Evolutionary conservation across 192 early-diverging fungal genomes (phyloP).

Genomic region (Mortierella hygrophila): DNA sequence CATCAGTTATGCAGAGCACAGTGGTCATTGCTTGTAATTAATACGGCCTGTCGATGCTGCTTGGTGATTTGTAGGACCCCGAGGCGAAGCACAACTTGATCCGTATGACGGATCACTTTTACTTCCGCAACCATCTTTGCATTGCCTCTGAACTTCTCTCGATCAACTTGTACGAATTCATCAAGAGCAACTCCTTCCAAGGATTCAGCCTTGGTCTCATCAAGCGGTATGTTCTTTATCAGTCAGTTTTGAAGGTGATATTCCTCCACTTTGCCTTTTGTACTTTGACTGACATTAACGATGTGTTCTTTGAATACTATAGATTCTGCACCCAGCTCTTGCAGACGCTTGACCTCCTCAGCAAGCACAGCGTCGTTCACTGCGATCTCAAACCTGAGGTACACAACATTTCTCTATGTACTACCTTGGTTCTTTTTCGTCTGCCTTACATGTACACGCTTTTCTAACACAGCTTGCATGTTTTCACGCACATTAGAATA

Average conservation of each 20-base stretch:
- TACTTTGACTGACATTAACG: neutral
- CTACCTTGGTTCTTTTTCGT: constrained; percentile 32
- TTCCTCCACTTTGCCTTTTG: neutral
- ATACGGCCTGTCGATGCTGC: neutral
- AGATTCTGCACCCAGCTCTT: constrained; percentile 89
- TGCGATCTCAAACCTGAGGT: constrained; percentile 98
- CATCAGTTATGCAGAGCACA: neutral
- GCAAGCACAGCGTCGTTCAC: constrained; percentile 85
- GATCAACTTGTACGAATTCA: constrained; percentile 97
- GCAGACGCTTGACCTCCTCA: constrained; percentile 81
- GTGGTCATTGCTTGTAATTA: neutral
- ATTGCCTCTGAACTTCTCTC: constrained; percentile 95
- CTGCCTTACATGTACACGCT: neutral
- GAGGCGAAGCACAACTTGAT: constrained; percentile 84
- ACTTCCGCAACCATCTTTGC: constrained; percentile 96
- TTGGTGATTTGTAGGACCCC: constrained; percentile 71
- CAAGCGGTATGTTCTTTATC: constrained; percentile 57
- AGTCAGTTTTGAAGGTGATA: neutral
- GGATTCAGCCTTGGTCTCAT: constrained; percentile 87
- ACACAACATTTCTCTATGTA: constrained; percentile 29
- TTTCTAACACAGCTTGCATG: neutral
- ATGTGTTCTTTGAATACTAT: constrained; percentile 33
- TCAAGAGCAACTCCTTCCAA: constrained; percentile 92
- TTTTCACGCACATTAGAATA: constrained; percentile 68
- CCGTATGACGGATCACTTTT: constrained; percentile 92